A percentile compares a stretch with the other conserved stretches of the same genome.
Evolutionary conservation across 1,284 basidiomycete species (phyloP).

Genomic region (Fistulinella cinereoalba): DNA sequence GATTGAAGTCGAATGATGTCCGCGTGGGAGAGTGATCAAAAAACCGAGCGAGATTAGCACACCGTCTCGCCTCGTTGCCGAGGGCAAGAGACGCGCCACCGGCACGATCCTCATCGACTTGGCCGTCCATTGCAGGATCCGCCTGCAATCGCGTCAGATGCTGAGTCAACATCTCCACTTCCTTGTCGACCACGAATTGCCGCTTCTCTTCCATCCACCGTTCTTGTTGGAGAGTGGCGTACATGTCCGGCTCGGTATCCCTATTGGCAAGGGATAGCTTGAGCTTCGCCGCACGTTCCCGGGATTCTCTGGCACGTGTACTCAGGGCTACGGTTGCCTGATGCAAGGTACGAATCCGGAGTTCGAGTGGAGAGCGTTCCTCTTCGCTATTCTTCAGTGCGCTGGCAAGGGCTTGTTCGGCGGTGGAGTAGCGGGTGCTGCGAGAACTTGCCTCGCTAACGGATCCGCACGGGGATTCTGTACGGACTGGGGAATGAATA

Average conservation of each 20-base stretch:
- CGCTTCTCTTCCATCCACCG: conserved; percentile 52
- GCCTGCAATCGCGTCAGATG: conserved; percentile 25
- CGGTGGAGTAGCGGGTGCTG: conserved; percentile 39
- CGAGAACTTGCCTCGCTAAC: conserved; percentile 25
- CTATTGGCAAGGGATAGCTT: conserved; percentile 39
- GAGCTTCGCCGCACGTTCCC: conserved; percentile 41
- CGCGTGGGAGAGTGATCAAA: conserved; percentile 36
- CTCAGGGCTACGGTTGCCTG: conserved; percentile 42
- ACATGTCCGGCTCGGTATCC: conserved; percentile 35
- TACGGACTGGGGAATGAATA: conserved; percentile 1
- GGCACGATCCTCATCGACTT: conserved; percentile 26
- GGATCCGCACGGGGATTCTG: conserved; percentile 21
- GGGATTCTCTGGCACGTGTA: conserved; percentile 45
- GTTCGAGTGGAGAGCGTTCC: conserved; percentile 38
- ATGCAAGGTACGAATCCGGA: conserved; percentile 47
- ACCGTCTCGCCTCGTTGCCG: conserved; percentile 34
- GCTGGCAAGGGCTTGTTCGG: conserved; percentile 38
- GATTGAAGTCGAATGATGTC: conserved; percentile 33
- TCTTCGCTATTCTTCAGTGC: conserved; percentile 32
- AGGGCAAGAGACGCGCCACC: conserved; percentile 20
- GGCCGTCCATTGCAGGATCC: conserved; percentile 19
- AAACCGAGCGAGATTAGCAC: conserved; percentile 40
- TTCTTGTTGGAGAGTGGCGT: conserved; percentile 41
- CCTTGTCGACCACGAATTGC: conserved; percentile 35
- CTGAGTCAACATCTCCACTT: conserved; percentile 32